Base-by-base conservation (phyloP, 2,329 filamentous ascomycete genomes). In the Sarocladium oryzae region DNA sequence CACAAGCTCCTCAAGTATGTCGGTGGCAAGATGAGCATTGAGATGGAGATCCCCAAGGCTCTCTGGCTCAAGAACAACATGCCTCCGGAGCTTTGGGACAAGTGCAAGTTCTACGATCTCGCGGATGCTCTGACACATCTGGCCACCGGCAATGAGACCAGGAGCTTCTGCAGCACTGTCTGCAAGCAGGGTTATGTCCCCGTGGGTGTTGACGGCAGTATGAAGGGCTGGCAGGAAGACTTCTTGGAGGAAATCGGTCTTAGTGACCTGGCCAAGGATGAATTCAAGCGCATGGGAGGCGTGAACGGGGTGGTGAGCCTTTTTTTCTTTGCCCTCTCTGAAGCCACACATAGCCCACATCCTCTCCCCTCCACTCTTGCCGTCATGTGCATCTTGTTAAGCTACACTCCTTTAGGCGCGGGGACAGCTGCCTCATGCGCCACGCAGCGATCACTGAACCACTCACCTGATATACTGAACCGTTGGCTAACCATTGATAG, bases 11-110 rank as follows among this genome's bases (percentile, higher is more conserved):
- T 99, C 53, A 87, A 90, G 63, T 99, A 99, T 65, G 93, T 99
- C 16, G 93, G 93, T 59, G 93, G 93, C 56, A 92, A 87, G 66
- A 99, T 99, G 93, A 96, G 89, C 66, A 92, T 96, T 57, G 93
- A 99, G 75, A 99, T 99, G 93, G 93, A 99, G 69, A 95, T 99
- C 52, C 93, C 93, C 56, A 99, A 99, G 73, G 89, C 96, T 1
- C 77, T 97, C 53, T 99, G 93, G 93, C 78, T 99, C 64, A 97
- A 97, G 79, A 96, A 96, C 70, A 82, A 97, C 71, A 97, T 99
- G 93, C 87, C 93, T 2, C 78, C 86, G 51, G 88, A 96, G 61
- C 76, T 93, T 15, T 99, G 97, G 62, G 84, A 85, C 52, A 84
- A 86, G 55, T 96, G 91, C 82, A 96, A 96, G 69, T 99, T 99